These are phyloP conservation scores for Artemisia argyi DNA, from an alignment of 129 eudicot genomes.

Conservation along the genomic window DNA sequence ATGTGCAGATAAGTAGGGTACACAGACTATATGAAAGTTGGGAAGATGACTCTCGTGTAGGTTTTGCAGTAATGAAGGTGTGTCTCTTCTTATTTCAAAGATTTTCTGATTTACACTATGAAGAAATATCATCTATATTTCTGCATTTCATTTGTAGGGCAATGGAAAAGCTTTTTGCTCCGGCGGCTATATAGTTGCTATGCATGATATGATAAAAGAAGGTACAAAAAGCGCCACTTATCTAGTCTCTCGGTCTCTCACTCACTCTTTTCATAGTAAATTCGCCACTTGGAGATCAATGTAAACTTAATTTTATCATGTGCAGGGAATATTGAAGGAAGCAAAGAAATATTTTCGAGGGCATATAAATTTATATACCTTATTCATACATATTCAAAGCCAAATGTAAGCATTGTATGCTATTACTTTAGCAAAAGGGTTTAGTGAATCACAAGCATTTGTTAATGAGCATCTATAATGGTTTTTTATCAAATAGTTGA, in stretches of 20 bases:
- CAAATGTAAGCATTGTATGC: constrained; percentile 57
- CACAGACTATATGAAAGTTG: constrained; percentile 63
- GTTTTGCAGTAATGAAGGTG: constrained; percentile 81
- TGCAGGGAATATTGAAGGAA: constrained; percentile 65
- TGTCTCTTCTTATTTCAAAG: constrained; percentile 1
- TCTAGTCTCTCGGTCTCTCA: background rate
- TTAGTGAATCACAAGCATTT: background rate
- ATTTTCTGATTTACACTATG: background rate
- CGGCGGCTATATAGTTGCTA: constrained; percentile 69
- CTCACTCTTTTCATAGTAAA: too few species aligned
- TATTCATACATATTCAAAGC: constrained; percentile 67
- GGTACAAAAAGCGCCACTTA: constrained; percentile 25
- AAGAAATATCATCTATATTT: constrained; percentile 1
- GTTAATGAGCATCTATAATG: background rate
- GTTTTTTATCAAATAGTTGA: background rate
- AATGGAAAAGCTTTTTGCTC: constrained; percentile 72
- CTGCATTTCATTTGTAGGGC: constrained; percentile 51
- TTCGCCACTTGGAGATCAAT: background rate
- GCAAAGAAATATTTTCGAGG: constrained; percentile 62
- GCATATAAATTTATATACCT: constrained; percentile 56
- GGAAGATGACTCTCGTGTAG: constrained; percentile 65
- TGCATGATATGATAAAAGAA: constrained; percentile 39
- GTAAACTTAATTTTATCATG: constrained; percentile 6
- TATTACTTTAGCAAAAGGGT: background rate
- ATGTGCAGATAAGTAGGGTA: constrained; percentile 46